Conservation (phyloP, 176 grass and related monocot genomes). For the Paspalum vaginatum region DNA sequence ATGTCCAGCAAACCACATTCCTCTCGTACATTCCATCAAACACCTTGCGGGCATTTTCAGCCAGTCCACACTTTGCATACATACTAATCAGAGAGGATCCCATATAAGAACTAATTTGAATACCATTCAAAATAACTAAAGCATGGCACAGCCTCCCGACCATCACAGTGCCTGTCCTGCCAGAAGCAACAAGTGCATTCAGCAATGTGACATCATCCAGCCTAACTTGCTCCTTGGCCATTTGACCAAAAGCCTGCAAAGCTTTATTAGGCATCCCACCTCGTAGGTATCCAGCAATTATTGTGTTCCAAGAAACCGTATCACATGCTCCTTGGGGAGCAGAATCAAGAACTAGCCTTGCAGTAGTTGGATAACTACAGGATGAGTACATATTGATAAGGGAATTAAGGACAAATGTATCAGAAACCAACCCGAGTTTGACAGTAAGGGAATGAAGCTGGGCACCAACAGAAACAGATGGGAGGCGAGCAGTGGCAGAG, state of each 20-base stretch:
- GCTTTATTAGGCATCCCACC: slow-evolving; percentile 57
- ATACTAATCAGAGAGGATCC: slow-evolving; percentile 82
- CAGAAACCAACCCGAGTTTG: slow-evolving; percentile 60
- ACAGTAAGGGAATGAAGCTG: slow-evolving; percentile 72
- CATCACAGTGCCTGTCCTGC: slow-evolving; percentile 44
- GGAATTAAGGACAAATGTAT: slow-evolving; percentile 83
- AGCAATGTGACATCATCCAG: slow-evolving; percentile 80
- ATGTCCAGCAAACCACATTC: slow-evolving; percentile 87
- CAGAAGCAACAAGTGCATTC: slow-evolving; percentile 75
- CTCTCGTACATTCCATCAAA: slow-evolving; percentile 67
- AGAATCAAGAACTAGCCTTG: slow-evolving; percentile 68
- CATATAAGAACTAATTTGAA: slow-evolving; percentile 66
- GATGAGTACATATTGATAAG: slow-evolving; percentile 79
- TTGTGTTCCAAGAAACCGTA: slow-evolving; percentile 83
- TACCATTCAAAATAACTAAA: slow-evolving; percentile 67
- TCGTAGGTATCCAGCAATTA: slow-evolving; percentile 72
- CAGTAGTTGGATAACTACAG: slow-evolving; percentile 54
- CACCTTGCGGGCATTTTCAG: slow-evolving; percentile 67
- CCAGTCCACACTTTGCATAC: slow-evolving; percentile 74
- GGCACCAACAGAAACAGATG: slow-evolving; percentile 48
- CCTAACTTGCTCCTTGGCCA: slow-evolving; percentile 47
- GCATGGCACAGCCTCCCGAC: slow-evolving; percentile 65
- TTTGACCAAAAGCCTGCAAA: slow-evolving; percentile 58
- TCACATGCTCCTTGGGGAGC: slow-evolving; percentile 57
- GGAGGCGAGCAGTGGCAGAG: slow-evolving; percentile 50